phyloP scores from a whole-genome alignment of 257 asterid species.

The Ilex asprella region DNA sequence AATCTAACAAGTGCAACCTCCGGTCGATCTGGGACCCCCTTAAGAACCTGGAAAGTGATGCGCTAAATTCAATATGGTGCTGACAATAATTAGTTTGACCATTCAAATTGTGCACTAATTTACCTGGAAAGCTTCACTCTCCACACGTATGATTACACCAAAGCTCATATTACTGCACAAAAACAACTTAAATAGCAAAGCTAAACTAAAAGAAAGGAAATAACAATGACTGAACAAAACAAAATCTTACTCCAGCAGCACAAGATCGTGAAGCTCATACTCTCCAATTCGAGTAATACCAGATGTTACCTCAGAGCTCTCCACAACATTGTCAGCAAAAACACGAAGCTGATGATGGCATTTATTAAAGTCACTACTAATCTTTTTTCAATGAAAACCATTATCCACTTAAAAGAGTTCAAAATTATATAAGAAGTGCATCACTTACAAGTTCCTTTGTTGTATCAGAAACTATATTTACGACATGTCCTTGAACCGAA shows the following conservation, averaged over 20 bases:
- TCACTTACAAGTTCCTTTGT: slow-evolving; percentile 86
- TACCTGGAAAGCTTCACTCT: slow-evolving; percentile 95
- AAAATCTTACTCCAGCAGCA: slow-evolving; percentile 61
- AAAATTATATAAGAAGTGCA: slow-evolving; percentile 1
- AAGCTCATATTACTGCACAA: slow-evolving; percentile 81
- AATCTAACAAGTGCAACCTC: slow-evolving; percentile 88
- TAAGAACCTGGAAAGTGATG: slow-evolving; percentile 59
- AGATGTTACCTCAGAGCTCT: slow-evolving; percentile 94
- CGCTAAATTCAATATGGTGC: slow-evolving; percentile 18
- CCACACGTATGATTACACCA: slow-evolving; percentile 92
- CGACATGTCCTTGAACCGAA: slow-evolving; percentile 94
- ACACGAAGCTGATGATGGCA: slow-evolving; percentile 60
- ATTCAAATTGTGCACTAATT: slow-evolving; percentile 8
- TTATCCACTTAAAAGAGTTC: background rate
- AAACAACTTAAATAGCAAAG: slow-evolving; percentile 1
- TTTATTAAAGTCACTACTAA: slow-evolving; percentile 1
- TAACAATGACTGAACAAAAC: background rate
- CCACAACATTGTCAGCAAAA: slow-evolving; percentile 90
- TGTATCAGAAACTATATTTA: slow-evolving; percentile 87
- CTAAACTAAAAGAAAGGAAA: slow-evolving; percentile 8
- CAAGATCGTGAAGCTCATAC: slow-evolving; percentile 95
- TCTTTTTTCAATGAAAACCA: background rate
- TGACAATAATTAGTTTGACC: slow-evolving; percentile 4
- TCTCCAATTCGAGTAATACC: slow-evolving; percentile 87
- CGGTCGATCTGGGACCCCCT: slow-evolving; percentile 91